Base-by-base conservation (phyloP, 2,329 filamentous ascomycete species). In the Cladosporium sp. region DNA sequence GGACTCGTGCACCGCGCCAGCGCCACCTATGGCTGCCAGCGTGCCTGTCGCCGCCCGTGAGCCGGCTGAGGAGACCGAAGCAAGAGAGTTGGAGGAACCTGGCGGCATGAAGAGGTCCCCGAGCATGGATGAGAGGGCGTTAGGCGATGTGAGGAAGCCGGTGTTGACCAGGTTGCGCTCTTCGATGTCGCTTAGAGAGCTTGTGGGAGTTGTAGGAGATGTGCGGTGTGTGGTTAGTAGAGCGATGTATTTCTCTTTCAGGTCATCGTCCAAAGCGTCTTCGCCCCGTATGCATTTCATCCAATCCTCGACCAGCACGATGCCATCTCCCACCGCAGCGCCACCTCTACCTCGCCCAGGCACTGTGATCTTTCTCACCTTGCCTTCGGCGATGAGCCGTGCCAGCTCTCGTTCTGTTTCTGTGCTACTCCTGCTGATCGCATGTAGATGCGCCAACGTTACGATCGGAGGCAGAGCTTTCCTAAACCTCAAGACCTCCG, bases 21-120 rank as follows among this genome's bases (percentile, higher is more conserved):
- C 74, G 4, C 88, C 88, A 1, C 89, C 89, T 0, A 91, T 84
- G 1, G 88, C 87, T 6, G 79, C 86, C 1, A 88, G 67, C 2
- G 85, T 86, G 14, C 89, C 89, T 0, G 88, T 87, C 5, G 87
- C 84, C 20, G 87, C 85, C 62, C 77, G 80, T 2, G 85, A 84
- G 15, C 76, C 76, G 20, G 89, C 83, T 25, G 78, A 81, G 38
- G 86, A 82, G 9, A 91, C 77, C 3, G 84, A 85, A 12, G 58
- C 40, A n/a, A 65, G 43, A 3, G 73, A 73, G 6, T 28, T 54
- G 34, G 72, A 72, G 9, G 74, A 68, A 9, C 73, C 72, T 1
- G 77, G 75, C 2, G 72, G 72, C 14, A 74, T 77, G 57, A 79
- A 78, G 20, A 74, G 65, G 51, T 77, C 74, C 58, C 68, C 76